These are phyloP conservation scores for Paratrypanosoma confusum DNA, from an alignment of 208 protist genomes.

Conservation along the genomic window DNA sequence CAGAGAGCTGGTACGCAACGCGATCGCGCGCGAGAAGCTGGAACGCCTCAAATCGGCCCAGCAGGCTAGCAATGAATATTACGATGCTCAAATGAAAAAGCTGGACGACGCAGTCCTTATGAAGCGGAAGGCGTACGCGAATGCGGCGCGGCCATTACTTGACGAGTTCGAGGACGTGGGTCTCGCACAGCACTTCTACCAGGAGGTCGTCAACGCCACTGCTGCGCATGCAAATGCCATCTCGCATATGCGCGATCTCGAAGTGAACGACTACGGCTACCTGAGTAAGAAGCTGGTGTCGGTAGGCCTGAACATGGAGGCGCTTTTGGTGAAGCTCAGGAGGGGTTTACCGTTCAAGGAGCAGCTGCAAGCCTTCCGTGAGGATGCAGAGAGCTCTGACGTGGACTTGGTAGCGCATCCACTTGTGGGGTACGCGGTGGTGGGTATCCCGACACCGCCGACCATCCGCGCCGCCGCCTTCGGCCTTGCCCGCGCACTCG, in stretches of 20 bases:
- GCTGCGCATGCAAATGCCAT: conserved; percentile 33
- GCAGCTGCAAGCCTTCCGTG: conserved; percentile 43
- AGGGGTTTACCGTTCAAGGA: conserved; percentile 36
- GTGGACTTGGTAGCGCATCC: conserved; percentile 43
- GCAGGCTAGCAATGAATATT: conserved; percentile 24
- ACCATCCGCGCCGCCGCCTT: conserved; percentile 51
- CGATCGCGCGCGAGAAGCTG: conserved; percentile 39
- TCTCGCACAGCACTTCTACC: conserved; percentile 71
- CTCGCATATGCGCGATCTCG: conserved; percentile 37
- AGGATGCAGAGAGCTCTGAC: conserved; percentile 70
- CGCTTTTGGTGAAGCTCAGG: conserved; percentile 28
- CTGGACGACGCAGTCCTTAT: conserved; percentile 35
- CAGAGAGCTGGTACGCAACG: conserved; percentile 56
- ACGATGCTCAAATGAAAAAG: conserved; percentile 10
- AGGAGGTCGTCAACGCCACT: conserved; percentile 41
- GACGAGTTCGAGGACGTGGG: conserved; percentile 69
- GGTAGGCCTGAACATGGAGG: conserved; percentile 60
- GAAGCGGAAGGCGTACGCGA: conserved; percentile 37
- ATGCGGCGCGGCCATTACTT: conserved; percentile 38
- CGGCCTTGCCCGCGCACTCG: conserved; percentile 61
- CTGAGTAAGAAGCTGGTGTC: conserved; percentile 81
- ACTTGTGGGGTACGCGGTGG: conserved; percentile 23
- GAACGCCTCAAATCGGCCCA: conserved; percentile 17
- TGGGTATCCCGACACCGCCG: conserved; percentile 24
- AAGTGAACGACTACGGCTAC: conserved; percentile 71